Evolutionary conservation across 2,329 filamentous ascomycete genomes (phyloP), one percentile per base, ranked within the genome.

Genomic region (Neofusicoccum laricinum): DNA sequence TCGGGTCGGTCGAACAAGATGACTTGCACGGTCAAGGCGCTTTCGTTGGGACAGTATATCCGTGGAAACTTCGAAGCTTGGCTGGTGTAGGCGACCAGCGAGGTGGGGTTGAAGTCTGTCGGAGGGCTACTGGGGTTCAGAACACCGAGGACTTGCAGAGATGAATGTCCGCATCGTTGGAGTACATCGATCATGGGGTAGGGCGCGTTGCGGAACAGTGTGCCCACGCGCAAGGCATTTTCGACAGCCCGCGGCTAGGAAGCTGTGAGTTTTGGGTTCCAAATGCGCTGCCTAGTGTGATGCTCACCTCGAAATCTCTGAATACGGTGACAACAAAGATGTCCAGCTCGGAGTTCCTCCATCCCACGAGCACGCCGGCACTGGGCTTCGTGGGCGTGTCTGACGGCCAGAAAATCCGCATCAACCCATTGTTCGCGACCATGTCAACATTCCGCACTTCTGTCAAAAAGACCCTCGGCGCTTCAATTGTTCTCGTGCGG

Each of bases 371-470:
- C 66, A 97, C 91, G 49, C 94, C 95, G 46, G 92, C 87, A 77
- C 84, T 85, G 63, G 86, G 84, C 73, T 92, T 88, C 80, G 84
- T 85, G 62, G 87, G 86, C 73, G 94, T 87, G 80, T 96, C 93
- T 73, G 90, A 90, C 72, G 95, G 96, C 95, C 95, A 99, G 82
- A 99, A 98, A 81, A 99, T 89, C 83, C 95, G 92, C 89, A 98
- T 92, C 82, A 98, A 84, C 74, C 91, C 93, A 91, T 95, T 85
- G 72, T 81, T 81, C 79, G 82, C 81, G 77, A 86, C 82, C 86
- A 88, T 88, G 77, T 83, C 87, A 82, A 79, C 84, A 86, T 84
- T 71, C 71, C 81, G 78, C 72, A 69, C 73, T 70, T 70, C 70
- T 69, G 67, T 85, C 86, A 98, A 79, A 99, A 98, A 66, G 95